Base-by-base conservation (phyloP, 2,329 filamentous ascomycete genomes). In the Dactylonectria estremocensis region DNA sequence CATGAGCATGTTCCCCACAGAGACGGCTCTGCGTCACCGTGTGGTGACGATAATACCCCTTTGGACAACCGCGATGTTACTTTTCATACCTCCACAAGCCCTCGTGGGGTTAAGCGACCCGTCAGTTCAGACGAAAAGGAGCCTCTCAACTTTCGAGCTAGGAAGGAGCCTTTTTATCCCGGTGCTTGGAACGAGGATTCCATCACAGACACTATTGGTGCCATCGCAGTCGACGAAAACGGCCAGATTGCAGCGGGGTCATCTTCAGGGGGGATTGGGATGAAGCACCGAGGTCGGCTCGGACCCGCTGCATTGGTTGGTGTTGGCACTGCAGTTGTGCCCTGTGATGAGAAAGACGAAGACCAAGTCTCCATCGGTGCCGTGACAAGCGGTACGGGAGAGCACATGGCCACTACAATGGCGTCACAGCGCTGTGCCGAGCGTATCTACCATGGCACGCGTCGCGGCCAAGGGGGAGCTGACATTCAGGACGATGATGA, bases 361-460 rank as follows among this genome's bases (percentile, higher is more conserved):
- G 90, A 93, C 2, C 84, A 86, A 52, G 87, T 90, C 8, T 90
- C 88, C 52, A 94, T 97, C 31, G 95, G 94, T 33, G 91, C 92
- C 28, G 94, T 98, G 22, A 97, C 95, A 45, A 97, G 94, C 78
- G 96, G 96, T 31, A 99, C 96, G 3, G 96, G 96, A 54, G 96
- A 99, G 82, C 96, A 99, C 79, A 99, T 99, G 93, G 93, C 95
- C 40, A 98, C 95, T 0, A 97, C 95, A 0, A 92, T 97, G 87
- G 95, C 96, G 11, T 95, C 96, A 7, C 91, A 92, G 66, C 91
- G 92, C 62, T 97, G 95, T 78, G 95, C 95, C 1, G 93, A 95
- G 71, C 90, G 96, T 52, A 86, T 99, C 28, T 97, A 95, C 77
- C 89, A 92, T 71, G 89, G 86, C 72, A 92, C 86, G 55, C 88